phyloP scores from a whole-genome alignment of 2,329 filamentous ascomycete genomes.

The Penicillium sp. region DNA sequence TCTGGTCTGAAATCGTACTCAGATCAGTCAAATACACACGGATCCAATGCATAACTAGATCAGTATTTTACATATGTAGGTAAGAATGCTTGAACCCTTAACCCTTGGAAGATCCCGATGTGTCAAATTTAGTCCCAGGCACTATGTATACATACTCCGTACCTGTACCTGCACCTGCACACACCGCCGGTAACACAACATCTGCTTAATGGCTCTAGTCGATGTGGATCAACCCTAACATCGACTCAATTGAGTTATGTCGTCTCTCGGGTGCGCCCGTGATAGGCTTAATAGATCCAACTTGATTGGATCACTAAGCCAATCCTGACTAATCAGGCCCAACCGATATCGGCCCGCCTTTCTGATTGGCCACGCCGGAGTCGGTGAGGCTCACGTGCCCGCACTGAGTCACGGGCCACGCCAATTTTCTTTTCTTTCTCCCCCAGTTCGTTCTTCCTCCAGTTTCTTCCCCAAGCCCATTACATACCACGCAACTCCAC shows the following conservation, averaged over 20 bases:
- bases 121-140: no score
- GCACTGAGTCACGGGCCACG: constrained; percentile 22
- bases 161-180: background rate
- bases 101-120: no score
- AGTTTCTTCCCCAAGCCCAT: constrained; percentile 1
- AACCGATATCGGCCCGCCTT: constrained; percentile 21
- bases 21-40: no score
- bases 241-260: background rate
- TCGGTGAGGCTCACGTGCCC: constrained; percentile 39
- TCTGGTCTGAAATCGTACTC: no score
- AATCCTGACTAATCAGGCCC: background rate
- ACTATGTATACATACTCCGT: no score
- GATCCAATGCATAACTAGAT: no score
- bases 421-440: constrained; percentile 18
- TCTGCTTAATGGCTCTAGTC: background rate
- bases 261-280: background rate
- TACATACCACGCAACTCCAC: constrained; percentile 4
- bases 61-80: no score
- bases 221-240: background rate
- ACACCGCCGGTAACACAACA: background rate
- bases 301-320: background rate
- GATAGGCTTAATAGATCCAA: background rate
- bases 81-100: no score
- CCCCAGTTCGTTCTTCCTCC: constrained; percentile 12
- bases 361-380: constrained; percentile 32